A percentile compares a stretch with the other conserved stretches of the same genome.
These are phyloP conservation scores for Exophiala xenobiotica DNA, from an alignment of 2,329 filamentous ascomycete genomes.

Conservation along the genomic window DNA sequence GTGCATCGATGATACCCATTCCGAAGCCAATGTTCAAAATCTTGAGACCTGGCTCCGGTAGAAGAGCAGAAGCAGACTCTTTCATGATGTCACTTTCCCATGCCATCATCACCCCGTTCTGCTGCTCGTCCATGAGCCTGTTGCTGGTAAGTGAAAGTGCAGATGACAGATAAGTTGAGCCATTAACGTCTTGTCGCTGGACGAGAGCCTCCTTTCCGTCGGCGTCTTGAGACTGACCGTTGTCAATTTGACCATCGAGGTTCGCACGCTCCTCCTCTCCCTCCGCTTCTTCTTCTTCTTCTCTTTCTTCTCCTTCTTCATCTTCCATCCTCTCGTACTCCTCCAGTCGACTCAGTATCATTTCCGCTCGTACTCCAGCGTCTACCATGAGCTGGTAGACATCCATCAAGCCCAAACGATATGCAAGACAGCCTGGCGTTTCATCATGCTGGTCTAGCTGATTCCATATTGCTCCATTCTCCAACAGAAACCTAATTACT, in stretches of 20 bases:
- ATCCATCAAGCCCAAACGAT: conserved; percentile 62
- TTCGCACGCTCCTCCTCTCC: conserved; percentile 33
- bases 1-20: conserved; percentile 82
- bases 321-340: conserved; percentile 69
- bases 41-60: conserved; percentile 61
- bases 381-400: conserved; percentile 83
- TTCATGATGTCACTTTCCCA: conserved; percentile 90
- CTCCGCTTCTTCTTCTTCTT: conserved; percentile 36
- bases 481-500: conserved; percentile 72
- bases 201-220: conserved; percentile 34
- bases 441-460: conserved; percentile 83
- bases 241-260: not conserved
- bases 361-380: conserved; percentile 85
- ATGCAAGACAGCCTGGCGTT: conserved; percentile 86
- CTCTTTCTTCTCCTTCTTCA: conserved; percentile 37
- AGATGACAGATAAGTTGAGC: conserved; percentile 60
- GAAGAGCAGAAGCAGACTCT: conserved; percentile 67
- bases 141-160: conserved; percentile 63
- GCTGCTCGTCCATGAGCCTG: conserved; percentile 69
- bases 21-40: conserved; percentile 87
- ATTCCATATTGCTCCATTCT: conserved; percentile 96
- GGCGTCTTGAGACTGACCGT: conserved; percentile 14
- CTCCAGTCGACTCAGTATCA: conserved; percentile 78
- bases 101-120: conserved; percentile 90
- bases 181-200: conserved; percentile 19